Conservation (phyloP, 1,139 yeast species). For the Yamadazyma mexicana region DNA sequence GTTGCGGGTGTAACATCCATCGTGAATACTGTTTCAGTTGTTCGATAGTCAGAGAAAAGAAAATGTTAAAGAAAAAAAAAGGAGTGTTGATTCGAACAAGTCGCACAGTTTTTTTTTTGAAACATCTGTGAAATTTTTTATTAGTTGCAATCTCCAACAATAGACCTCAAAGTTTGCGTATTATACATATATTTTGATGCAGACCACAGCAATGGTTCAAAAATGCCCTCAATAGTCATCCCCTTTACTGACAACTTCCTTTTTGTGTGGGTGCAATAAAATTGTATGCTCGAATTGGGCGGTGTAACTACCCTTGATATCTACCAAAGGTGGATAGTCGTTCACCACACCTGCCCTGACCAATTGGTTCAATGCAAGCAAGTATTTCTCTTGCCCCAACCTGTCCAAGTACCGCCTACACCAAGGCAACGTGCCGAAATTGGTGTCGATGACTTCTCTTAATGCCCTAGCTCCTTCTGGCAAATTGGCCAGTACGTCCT, state of each 20-base stretch:
- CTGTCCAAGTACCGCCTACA: conserved; percentile 94
- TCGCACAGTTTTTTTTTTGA: conserved; percentile 7
- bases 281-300: conserved; percentile 97
- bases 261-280: conserved; percentile 83
- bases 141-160: neutral
- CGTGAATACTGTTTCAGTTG: conserved; percentile 3
- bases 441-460: conserved; percentile 65
- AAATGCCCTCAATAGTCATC: conserved; percentile 66
- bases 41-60: neutral
- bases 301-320: conserved; percentile 80
- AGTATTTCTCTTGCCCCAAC: conserved; percentile 86
- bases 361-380: conserved; percentile 83
- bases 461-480: conserved; percentile 70
- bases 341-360: conserved; percentile 85
- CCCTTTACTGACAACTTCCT: conserved; percentile 94
- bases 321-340: conserved; percentile 96
- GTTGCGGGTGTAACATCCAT: conserved; percentile 64
- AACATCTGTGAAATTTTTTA: conserved; percentile 9
- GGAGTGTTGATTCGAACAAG: conserved; percentile 9
- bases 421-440: conserved; percentile 94
- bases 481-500: conserved; percentile 44
- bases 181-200: too few species aligned
- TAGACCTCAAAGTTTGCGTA: neutral
- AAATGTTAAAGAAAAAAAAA: conserved; percentile 4
- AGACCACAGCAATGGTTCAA: too few species aligned